phyloP scores from a whole-genome alignment of 306 rosid genomes.

The Morella rubra region DNA sequence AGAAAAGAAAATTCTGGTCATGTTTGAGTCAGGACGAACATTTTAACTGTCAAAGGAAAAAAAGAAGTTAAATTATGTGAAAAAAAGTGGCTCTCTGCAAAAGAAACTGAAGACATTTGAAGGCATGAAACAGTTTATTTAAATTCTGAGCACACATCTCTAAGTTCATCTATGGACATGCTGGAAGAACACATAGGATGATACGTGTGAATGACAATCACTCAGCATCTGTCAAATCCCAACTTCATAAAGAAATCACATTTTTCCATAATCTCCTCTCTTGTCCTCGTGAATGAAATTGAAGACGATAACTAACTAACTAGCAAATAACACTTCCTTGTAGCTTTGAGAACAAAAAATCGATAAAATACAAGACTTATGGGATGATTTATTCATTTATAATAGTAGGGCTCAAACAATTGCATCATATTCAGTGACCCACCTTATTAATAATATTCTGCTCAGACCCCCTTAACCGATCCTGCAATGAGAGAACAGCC shows the following conservation, averaged over 20 bases:
- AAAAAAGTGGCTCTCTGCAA: neutral
- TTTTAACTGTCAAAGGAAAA: neutral
- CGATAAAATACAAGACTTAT: neutral
- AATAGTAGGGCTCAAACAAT: neutral
- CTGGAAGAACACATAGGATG: neutral
- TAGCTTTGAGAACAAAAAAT: neutral
- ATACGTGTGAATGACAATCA: neutral
- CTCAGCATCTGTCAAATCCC: neutral
- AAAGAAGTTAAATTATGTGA: neutral
- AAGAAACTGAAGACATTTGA: neutral
- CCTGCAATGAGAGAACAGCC: conserved; percentile 48
- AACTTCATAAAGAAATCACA: neutral
- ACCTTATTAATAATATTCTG: conserved; percentile 66
- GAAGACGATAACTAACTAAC: neutral
- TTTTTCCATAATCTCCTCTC: neutral
- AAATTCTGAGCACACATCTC: neutral
- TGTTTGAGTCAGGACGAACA: conserved; percentile 9
- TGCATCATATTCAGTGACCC: conserved; percentile 6
- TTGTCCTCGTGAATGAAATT: neutral
- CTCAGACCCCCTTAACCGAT: conserved; percentile 55
- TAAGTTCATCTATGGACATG: neutral
- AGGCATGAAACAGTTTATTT: neutral
- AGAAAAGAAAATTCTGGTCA: conserved; percentile 30
- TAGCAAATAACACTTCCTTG: neutral
- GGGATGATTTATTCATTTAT: neutral